phyloP scores from a whole-genome alignment of 768 basidiomycete genomes.

The Auricularia cornea region DNA sequence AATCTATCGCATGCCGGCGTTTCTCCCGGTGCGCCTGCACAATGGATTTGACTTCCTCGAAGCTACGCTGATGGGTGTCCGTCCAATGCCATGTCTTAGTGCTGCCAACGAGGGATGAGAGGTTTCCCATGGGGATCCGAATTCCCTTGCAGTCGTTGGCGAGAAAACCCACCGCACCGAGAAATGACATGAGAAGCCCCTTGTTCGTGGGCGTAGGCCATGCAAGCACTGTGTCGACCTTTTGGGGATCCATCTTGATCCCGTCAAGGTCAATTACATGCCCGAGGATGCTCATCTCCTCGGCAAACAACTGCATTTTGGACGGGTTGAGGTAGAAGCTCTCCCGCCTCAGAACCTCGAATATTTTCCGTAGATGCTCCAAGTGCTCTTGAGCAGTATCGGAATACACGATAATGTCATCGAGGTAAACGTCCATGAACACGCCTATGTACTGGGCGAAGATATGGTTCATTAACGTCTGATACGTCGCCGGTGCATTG shows the following conservation, averaged over 20 bases:
- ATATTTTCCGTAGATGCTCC: constrained; percentile 8
- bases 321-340: constrained; percentile 5
- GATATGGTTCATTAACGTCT: constrained; percentile 12
- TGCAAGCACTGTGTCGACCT: constrained; percentile 19
- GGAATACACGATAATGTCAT: constrained; percentile 20
- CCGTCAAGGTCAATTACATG: constrained; percentile 29
- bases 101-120: constrained; percentile 16
- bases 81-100: constrained; percentile 22
- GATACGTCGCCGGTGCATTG: constrained; percentile 15
- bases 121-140: constrained; percentile 30
- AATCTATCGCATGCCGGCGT: constrained; percentile 12
- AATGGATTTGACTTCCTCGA: constrained; percentile 27
- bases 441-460: constrained; percentile 12
- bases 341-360: constrained; percentile 8
- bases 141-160: constrained; percentile 22
- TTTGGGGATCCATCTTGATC: too few species aligned
- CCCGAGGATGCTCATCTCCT: constrained; percentile 22
- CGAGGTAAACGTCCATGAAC: constrained; percentile 15
- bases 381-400: constrained; percentile 26
- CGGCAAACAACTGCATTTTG: constrained; percentile 11
- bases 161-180: constrained; percentile 24
- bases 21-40: constrained; percentile 19
- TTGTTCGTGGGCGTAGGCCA: constrained; percentile 23
- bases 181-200: constrained; percentile 27
- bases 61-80: constrained; percentile 25